Evolutionary conservation across 306 rosid genomes (phyloP), one percentile per base, ranked within the genome.

Genomic region (Acacia confusa): DNA sequence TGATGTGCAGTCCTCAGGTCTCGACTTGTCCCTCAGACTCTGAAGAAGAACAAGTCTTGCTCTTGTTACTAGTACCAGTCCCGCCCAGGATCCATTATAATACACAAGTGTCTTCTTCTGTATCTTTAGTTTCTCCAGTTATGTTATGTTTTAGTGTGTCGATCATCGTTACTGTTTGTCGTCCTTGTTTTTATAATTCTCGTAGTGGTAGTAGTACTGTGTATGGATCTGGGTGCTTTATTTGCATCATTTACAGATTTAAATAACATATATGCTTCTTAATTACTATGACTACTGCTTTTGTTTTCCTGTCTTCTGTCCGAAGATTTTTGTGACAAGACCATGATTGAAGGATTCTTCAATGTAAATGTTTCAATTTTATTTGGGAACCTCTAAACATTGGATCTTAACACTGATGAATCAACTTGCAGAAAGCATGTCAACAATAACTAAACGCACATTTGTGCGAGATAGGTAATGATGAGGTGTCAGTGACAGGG

Each of bases 1-100:
- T 68, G 45, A 17, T 19, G 47, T 47, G 14, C n/a, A n/a, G n/a
- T 41, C 74, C n/a, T 41, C 34, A 5, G 74, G 34, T 7, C 53
- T 70, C 34, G 50, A 70, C 74, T 40, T 70, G 34, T 40, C 74
- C 32, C 74, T 70, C 74, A n/a, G 4, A 6, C 74, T 70, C 53
- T 70, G 53, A 70, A 40, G 53, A 70, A 36, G 40, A 36, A 32
- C 40, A 32, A 65, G 38, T 30, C 44, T 43, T 58, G 13, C 28
- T 55, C 70, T 27, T 7, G 24, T 34, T 11, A 17, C 25, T 6
- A 5, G 20, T 9, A 10, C 60, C 10, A 19, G n/a, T 61, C 17
- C 2, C 5, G 28, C 69, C 40, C 69, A 63, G 69, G 69, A 63
- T 63, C 69, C 69, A 15, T 60, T 3, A 25, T 25, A 7, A 28